phyloP scores from a whole-genome alignment of 345 rosid species.

The Bruguiera gymnorhiza region DNA sequence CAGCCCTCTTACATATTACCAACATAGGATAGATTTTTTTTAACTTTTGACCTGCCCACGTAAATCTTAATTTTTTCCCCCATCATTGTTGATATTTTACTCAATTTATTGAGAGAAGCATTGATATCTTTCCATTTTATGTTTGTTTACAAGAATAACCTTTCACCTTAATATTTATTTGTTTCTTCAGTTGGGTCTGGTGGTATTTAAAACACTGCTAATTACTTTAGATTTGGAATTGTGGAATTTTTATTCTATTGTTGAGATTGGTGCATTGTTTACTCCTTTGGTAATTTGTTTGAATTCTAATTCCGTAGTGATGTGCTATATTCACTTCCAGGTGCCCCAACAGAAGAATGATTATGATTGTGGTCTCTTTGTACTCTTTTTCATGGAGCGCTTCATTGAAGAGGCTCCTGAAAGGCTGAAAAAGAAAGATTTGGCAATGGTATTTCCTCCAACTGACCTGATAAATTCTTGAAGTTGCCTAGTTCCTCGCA shows the following conservation, averaged over 20 bases:
- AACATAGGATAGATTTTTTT: neutral
- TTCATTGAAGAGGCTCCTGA: conserved; percentile 81
- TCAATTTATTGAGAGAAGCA: no score
- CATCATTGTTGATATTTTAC: no score
- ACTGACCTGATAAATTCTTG: neutral
- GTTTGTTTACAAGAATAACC: no score
- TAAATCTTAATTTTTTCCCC: no score
- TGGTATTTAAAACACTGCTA: no score
- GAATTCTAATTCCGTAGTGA: neutral
- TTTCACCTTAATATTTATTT: neutral
- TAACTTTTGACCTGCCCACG: no score
- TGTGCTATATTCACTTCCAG: conserved; percentile 31
- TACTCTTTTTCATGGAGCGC: conserved; percentile 79
- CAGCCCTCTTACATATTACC: neutral
- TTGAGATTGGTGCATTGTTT: neutral
- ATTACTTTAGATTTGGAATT: neutral
- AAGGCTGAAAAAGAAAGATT: conserved; percentile 71
- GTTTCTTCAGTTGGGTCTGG: neutral
- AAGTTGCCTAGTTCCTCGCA: neutral
- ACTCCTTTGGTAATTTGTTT: neutral
- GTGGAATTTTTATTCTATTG: neutral
- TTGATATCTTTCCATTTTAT: no score
- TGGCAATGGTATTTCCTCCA: conserved; percentile 54
- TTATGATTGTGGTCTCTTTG: conserved; percentile 89
- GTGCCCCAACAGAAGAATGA: conserved; percentile 97